Evolutionary conservation across 148 eudicot genomes (phyloP), one percentile per base, ranked within the genome.

Genomic region (Cornus controversa): DNA sequence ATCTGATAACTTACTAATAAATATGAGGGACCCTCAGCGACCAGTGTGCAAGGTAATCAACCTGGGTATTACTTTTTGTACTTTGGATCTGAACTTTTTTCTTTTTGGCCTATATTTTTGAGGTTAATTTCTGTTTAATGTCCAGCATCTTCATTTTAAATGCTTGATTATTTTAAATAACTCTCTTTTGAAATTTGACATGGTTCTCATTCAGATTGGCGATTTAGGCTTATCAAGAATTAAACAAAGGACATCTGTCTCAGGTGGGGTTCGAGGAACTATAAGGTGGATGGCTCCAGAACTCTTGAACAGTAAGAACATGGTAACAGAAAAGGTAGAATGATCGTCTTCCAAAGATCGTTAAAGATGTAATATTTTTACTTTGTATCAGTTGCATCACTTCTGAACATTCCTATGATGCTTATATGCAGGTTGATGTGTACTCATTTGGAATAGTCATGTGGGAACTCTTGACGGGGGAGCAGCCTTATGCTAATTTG

Each of bases 281-380:
- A 68, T 86, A 73, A 84, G 86, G 31, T 86, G 89, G 89, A 86
- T 86, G 89, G 89, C 89, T 73, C 89, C 89, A 26, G 86, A 86
- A 69, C 75, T 86, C 27, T 54, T 86, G 70, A 79, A 69, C 23
- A 26, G 72, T 28, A 71, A 70, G 62, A 79, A 75, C 66, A 69
- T 76, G 66, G 89, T 86, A 11, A 80, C 86, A 20, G 86, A 86
- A 58, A 86, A 84, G 89, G 89, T 86, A 78, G 1, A 27, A 66
- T 14, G 60, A 24, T 50, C 37, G 1, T 7, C 70, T 54, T 47
- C 68, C 15, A 53, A 25, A 14, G n/a, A 54, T 13, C 54, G 22
- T 31, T 20, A 14, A 3, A n/a, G 29, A 34, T 76, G 63, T 31
- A n/a, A 10, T 8, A 20, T 15, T 22, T 50, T 68, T 57, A 8